Evolutionary conservation across 2,329 filamentous ascomycete genomes (phyloP), one percentile per base, ranked within the genome.

Genomic region (Metarhizium anisopliae): DNA sequence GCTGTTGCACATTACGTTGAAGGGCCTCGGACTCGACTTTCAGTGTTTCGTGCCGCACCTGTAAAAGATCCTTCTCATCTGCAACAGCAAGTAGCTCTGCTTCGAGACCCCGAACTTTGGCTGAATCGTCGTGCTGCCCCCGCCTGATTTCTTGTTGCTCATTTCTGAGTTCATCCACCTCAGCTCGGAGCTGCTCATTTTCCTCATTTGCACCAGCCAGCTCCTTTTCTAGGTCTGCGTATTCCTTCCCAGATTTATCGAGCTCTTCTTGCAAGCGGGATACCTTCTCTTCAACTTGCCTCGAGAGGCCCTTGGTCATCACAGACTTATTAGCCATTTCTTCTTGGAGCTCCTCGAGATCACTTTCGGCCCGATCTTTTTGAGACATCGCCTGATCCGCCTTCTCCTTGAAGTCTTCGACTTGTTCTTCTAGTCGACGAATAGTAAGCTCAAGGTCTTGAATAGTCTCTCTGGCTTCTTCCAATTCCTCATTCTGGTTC

Each of bases 241-340:
- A 77, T 53, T 78, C 78, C 20, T 76, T 69, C 20, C 75, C 72
- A 18, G 77, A 72, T 58, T 72, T 72, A 56, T 82, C 80, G 6
- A 90, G 71, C 56, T 91, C 86, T 50, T 80, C 74, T 61, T 91
- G 86, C 10, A 92, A 72, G 36, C 83, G 82, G 53, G 76, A 72
- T 8, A 83, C 73, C 68, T 84, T 89, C 61, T 89, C 86, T 63
- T 92, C 87, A 18, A 90, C 78, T 69, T 92, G 87, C 36, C 87
- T 81, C 53, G 83, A 88, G 8, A 90, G 76, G 2, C 86, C 87
- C 66, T 88, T 90, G 13, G 86, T 88, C 54, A 83, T 83, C 42
- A 90, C 79, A 0, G 88, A 92, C 63, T 90, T 91, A 70, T 92
- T 86, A 25, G 86, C 80, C 79, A 91, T 83, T 63, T 91, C 88